Evolutionary conservation across 306 rosid genomes (phyloP), one percentile per base, ranked within the genome.

Genomic region (Vigna hirtella): DNA sequence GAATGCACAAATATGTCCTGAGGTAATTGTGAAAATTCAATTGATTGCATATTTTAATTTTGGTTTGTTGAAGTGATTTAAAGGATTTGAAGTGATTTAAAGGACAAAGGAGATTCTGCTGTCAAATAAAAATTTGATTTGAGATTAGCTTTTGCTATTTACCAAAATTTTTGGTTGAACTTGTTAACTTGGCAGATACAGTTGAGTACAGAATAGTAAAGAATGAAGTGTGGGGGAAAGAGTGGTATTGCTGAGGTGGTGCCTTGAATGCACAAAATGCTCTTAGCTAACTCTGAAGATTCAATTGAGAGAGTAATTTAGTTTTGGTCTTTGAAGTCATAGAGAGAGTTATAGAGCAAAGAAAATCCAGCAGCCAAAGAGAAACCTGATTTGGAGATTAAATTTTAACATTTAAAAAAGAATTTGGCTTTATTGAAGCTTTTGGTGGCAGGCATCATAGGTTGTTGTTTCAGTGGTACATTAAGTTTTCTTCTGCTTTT

Each of bases 401-500:
- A 40, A 40, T 72, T 55, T 40, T 43, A 65, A 34, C 28, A 63
- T 24, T 61, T 62, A n/a, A 16, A 36, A 20, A 17, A 45, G 62
- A 22, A 10, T 8, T 16, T 64, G 49, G 70, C 5, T 40, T 36
- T 48, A 58, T 58, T 80, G 77, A 57, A 84, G 72, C 51, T 75
- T 74, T 75, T 53, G 62, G 79, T 61, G 58, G 77, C 74, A 57
- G 58, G 77, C 74, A 57, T 56, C 51, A 9, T 70, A 75, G 68
- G 51, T 58, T 77, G 59, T 66, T 77, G 58, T 70, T 65, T 51
- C 38, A 58, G 56, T 40, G 36, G 70, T 24, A 26, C 38, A 24
- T 56, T 80, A 65, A 80, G 78, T 56, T 74, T 59, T 52, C 71
- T 77, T 90, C 73, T 79, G 20, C 30, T 28, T 34, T 77, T 66